Evolutionary conservation across 345 rosid species (phyloP).

Genomic region (Clarkia xantiana): DNA sequence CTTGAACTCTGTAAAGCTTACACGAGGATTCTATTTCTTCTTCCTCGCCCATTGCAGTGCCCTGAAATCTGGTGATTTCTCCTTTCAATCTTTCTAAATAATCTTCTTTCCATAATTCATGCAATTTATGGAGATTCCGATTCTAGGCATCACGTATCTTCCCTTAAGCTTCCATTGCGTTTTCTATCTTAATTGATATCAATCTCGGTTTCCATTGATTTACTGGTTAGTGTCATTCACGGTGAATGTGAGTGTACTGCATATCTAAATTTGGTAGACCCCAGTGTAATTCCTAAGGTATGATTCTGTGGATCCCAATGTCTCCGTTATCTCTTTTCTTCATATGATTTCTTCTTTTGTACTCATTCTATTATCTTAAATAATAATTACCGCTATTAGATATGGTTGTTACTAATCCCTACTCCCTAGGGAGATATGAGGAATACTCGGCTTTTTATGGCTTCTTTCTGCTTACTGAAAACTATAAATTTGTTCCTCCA

Average conservation of each 20-base stretch:
- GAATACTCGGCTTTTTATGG: conserved; percentile 9
- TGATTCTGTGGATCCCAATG: conserved; percentile 56
- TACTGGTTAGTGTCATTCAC: conserved; percentile 3
- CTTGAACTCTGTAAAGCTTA: conserved; percentile 33
- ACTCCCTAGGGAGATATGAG: conserved; percentile 2
- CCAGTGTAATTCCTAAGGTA: conserved; percentile 19
- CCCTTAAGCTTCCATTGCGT: too few relatives aligned
- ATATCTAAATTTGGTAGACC: conserved; percentile 11
- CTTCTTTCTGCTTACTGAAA: conserved; percentile 13
- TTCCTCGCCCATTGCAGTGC: conserved; percentile 6
- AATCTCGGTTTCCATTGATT: conserved; percentile 6
- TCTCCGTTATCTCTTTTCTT: conserved; percentile 19
- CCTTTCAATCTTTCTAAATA: background rate
- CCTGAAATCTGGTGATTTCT: conserved; percentile 8
- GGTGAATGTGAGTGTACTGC: conserved; percentile 10
- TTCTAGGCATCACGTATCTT: too few relatives aligned
- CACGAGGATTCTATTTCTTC: conserved; percentile 46
- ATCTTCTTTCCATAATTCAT: too few relatives aligned
- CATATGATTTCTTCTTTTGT: conserved; percentile 13
- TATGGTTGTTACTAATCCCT: background rate
- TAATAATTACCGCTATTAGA: background rate
- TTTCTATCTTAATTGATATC: too few relatives aligned
- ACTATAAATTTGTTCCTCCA: conserved; percentile 7
- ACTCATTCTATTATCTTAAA: conserved; percentile 3
- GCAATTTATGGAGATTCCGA: too few relatives aligned